These are phyloP conservation scores for Xylaria sp. DNA, from an alignment of 2,329 filamentous ascomycete species.

Conservation along the genomic window DNA sequence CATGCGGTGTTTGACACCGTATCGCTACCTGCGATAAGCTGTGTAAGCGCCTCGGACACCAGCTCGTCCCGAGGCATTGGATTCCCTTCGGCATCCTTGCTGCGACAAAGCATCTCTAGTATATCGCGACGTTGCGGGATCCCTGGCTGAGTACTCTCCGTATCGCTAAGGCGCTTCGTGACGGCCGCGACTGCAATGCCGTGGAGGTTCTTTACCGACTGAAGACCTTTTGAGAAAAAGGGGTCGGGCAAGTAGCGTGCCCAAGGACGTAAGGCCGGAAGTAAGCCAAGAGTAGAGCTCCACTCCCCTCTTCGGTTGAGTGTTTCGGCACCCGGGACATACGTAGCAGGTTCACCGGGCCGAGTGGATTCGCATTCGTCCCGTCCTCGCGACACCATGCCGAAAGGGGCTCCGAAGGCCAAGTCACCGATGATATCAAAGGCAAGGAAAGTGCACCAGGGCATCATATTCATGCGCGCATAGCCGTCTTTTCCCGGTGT, in stretches of 20 bases:
- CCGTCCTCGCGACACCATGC: constrained; percentile 31
- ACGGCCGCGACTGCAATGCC: constrained; percentile 28
- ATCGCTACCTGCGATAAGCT: constrained; percentile 34
- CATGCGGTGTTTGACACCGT: constrained; percentile 30
- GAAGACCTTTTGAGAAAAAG: constrained; percentile 29
- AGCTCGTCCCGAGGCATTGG: constrained; percentile 28
- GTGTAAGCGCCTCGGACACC: constrained; percentile 30
- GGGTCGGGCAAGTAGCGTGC: constrained; percentile 30
- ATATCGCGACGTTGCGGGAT: constrained; percentile 26
- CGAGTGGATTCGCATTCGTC: constrained; percentile 28
- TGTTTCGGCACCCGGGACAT: constrained; percentile 30
- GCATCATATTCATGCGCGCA: constrained; percentile 28
- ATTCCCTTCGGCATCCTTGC: constrained; percentile 30
- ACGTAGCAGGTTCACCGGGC: constrained; percentile 14
- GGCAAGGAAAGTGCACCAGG: constrained; percentile 32
- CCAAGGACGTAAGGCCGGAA: constrained; percentile 33
- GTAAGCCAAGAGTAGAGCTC: constrained; percentile 23
- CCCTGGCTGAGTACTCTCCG: background rate
- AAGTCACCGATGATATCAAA: constrained; percentile 36
- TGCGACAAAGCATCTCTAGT: constrained; percentile 28
- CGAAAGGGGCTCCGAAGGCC: constrained; percentile 31
- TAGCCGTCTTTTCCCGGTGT: constrained; percentile 20
- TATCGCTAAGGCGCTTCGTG: constrained; percentile 16
- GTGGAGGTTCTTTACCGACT: constrained; percentile 26
- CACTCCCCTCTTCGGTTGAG: constrained; percentile 33